Base-by-base conservation (phyloP, 805 yeast genomes). In the Metschnikowia lochheadii region DNA sequence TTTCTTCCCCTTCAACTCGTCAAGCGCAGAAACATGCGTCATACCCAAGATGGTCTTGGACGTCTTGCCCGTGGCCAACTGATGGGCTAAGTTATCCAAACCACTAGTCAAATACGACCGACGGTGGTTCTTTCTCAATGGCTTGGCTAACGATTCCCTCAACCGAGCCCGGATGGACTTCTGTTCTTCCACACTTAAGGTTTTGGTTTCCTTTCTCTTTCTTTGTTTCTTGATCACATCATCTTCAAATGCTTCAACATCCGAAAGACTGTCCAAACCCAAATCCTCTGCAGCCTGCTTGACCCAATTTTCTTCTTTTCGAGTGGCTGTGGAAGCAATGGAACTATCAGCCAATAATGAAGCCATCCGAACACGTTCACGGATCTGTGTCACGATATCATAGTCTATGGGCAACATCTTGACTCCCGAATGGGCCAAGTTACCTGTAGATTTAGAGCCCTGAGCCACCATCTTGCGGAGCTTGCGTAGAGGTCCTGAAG, bases 281-380 rank as follows among this genome's bases (percentile, higher is more conserved):
- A 94, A 75, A 46, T 94, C 99, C 48, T 87, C 94, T 0, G 98
- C 98, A 0, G 97, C 97, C 62, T 89, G 83, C 52, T 81, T 79
- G 52, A 90, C 73, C 97, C 98, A 90, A 21, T 81, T 74, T 49
- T 82, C 83, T 56, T 89, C 94, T 59, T 85, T 86, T 36, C 73
- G 75, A 33, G 81, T 67, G 5, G 87, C 79, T 17, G 84, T 79
- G 2, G 80, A 67, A 2, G 84, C 79, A 14, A 84, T 72, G 37
- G 81, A 82, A 15, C 88, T 75, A 56, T 88, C 96, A 0, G 95
- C 91, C 46, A 94, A 71, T 59, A 83, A 80, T 20, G 85, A 77
- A 5, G 97, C 88, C 37, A 91, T 60, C 8, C 65, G 69, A 23
- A 84, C 83, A 53, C 98, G 77, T 17, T 81, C 84, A 53, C 82